Evolutionary conservation across 441 rosid species (phyloP), one percentile per base, ranked within the genome.

Genomic region (Euphorbia celastroides): DNA sequence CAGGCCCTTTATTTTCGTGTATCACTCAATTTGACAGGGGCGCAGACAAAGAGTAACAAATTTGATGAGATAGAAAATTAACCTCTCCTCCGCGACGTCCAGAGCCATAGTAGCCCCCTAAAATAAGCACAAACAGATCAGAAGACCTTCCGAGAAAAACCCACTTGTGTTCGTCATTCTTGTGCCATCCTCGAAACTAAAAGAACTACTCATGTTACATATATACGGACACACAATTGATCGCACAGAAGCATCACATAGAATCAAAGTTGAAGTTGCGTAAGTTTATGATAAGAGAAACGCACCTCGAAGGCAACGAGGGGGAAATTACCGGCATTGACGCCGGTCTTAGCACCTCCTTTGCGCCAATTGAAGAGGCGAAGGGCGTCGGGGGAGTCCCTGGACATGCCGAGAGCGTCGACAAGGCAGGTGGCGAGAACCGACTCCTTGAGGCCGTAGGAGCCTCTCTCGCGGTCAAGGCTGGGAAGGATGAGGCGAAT

Each of bases 11-110:
- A 65, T 19, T 25, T 36, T 56, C 5, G 32, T 54, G 25, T 14
- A 30, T 16, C 54, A 14, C 38, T 48, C 51, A 20, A 2, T 20
- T 60, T 38, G 14, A 31, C 38, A 5, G 2, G 16, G 5, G 5
- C n/a, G n/a, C 14, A 32, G 8, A 9, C 36, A 66, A 59, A 31
- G 51, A 60, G 19, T 31, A 28, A 48, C 32, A 55, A 67, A 56
- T 31, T 74, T 20, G 55, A 60, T 58, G 44, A 72, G 60, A 69
- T 44, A 28, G 36, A 22, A 62, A 75, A 57, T 71, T 56, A 22
- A 88, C 95, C 92, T 92, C 97, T 44, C 99, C 98, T 68, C 99
- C 99, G 71, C 55, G 99, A 64, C 96, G 96, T 44, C 99, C 99
- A 63, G 99, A 92, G 69, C 99, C 99, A 80, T 92, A 90, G 72